These are phyloP conservation scores for Candida ascalaphidarum DNA, from an alignment of 805 yeast genomes.

Conservation along the genomic window DNA sequence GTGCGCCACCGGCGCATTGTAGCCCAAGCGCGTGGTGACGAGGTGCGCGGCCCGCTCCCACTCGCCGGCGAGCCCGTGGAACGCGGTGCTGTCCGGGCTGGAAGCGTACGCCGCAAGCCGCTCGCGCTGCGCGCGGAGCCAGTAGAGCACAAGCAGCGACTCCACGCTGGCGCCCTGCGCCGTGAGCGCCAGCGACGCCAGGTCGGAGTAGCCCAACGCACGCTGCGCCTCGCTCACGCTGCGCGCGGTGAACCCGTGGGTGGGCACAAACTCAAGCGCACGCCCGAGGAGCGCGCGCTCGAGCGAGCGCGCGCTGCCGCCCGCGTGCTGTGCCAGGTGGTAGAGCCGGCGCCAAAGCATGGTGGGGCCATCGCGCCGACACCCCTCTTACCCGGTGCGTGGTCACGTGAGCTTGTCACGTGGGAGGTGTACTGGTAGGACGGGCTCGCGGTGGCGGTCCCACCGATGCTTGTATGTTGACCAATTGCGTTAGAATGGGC, in stretches of 20 bases:
- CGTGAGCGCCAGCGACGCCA: constrained; percentile 31
- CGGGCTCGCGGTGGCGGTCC: too few species aligned
- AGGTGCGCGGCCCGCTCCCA: constrained; percentile 36
- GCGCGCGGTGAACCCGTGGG: constrained; percentile 39
- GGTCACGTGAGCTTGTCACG: too few species aligned
- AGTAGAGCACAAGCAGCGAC: constrained; percentile 46
- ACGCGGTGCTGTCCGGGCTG: constrained; percentile 13
- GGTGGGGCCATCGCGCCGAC: too few species aligned
- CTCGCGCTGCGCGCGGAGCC: constrained; percentile 37
- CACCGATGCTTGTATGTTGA: too few species aligned
- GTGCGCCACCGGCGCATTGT: constrained; percentile 39
- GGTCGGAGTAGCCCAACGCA: constrained; percentile 44
- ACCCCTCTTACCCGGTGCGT: too few species aligned
- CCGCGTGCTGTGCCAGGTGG: too few species aligned
- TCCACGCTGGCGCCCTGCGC: constrained; percentile 41
- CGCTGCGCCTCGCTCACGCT: constrained; percentile 45
- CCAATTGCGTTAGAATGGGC: too few species aligned
- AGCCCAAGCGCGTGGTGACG: constrained; percentile 40
- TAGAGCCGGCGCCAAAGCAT: too few species aligned
- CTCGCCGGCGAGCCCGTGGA: constrained; percentile 23
- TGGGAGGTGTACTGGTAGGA: too few species aligned
- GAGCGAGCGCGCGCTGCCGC: too few species aligned
- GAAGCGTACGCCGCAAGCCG: constrained; percentile 16
- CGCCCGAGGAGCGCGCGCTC: too few species aligned
- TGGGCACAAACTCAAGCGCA: constrained; percentile 37